phyloP scores from a whole-genome alignment of 2,329 filamentous ascomycete species.

The Seiridium unicorne region DNA sequence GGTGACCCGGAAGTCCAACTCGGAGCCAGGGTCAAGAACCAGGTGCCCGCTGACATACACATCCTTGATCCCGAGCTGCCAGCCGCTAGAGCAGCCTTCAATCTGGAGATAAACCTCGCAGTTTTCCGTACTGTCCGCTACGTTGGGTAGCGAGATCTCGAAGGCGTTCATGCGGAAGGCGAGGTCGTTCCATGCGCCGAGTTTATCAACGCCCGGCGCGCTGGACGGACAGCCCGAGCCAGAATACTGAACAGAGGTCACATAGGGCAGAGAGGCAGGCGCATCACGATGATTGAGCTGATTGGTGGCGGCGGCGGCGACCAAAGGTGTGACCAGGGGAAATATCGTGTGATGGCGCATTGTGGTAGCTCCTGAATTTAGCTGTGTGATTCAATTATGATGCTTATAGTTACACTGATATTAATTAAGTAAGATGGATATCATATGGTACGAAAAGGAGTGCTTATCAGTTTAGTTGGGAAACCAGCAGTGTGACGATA shows the following conservation, averaged over 20 bases:
- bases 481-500: no score
- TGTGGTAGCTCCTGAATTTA: neutral
- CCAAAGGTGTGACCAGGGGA: neutral
- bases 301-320: neutral
- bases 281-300: conserved; percentile 15
- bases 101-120: conserved; percentile 36
- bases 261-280: conserved; percentile 22
- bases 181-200: conserved; percentile 29
- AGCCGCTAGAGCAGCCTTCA: conserved; percentile 28
- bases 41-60: conserved; percentile 31
- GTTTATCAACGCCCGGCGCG: conserved; percentile 27
- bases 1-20: conserved; percentile 31
- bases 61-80: conserved; percentile 35
- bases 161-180: conserved; percentile 26
- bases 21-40: conserved; percentile 29
- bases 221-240: conserved; percentile 35
- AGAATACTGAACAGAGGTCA: conserved; percentile 32
- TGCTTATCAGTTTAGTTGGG: no score
- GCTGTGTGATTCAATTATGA: no score
- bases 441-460: no score
- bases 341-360: neutral
- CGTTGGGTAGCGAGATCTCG: conserved; percentile 18
- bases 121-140: conserved; percentile 26
- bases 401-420: no score
- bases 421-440: no score